Evolutionary conservation across 768 basidiomycete genomes (phyloP), one percentile per base, ranked within the genome.

Genomic region (Russula compacta): DNA sequence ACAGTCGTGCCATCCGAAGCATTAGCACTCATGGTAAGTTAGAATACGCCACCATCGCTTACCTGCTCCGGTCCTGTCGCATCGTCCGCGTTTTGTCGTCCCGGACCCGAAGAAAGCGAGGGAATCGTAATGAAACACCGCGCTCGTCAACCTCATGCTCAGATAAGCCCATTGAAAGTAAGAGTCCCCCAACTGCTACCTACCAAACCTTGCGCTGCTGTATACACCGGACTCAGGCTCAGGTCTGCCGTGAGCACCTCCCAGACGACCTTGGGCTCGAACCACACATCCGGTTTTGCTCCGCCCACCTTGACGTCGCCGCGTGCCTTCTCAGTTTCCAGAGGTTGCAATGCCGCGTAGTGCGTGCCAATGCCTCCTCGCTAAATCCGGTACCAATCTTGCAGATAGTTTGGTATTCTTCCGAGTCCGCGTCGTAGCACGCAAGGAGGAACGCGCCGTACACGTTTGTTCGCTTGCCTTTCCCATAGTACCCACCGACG

Each of bases 321-420:
- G 52, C 91, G 81, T 55, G 81, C 79, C 59, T 84, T 86, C 19
- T 75, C 76, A 48, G 78, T 73, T 75, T 89, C 92, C 40, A 94
- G 79, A 14, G 92, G 86, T 64, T 89, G 86, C 32, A 99, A 79
- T 4, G 81, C 76, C n/a, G 89, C 83, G 73, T 87, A 88, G 68
- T 95, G 91, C 15, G 80, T 69, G 88, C 84, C 38, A 99, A 73
- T 60, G 82, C 79, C 70, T 98, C 97, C 68, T 99, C 97, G 59
- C 88, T 90, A 76, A 99, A 98, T 1, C 97, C 97, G 0, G 97
- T 99, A 9, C 97, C 97, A 66, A 99, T 97, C 73, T 99, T 99
- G 81, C 97, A 98, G 55, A 98, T 93, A 4, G 95, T 94, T 70
- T 99, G 97, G 71, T 82, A 98, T 70, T 91, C 89, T 72, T 98